Conservation (phyloP, 2,329 filamentous ascomycete genomes). For the Trichophyton rubrum region DNA sequence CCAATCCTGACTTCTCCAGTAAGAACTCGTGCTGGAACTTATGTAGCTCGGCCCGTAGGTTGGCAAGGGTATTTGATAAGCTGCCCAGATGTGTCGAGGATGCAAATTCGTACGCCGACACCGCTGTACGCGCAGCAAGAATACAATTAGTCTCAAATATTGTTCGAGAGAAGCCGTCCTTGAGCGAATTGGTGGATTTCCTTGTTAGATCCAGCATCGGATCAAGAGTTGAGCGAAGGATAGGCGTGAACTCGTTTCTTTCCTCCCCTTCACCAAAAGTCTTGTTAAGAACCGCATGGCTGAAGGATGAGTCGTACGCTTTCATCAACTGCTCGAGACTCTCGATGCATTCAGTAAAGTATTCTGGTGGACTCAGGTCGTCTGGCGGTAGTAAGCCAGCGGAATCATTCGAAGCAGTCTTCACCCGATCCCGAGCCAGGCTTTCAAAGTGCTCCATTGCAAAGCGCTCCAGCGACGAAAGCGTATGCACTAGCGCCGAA, state of each 20-base stretch:
- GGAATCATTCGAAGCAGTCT: slow-evolving; percentile 56
- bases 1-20: slow-evolving; percentile 60
- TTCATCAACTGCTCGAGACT: slow-evolving; percentile 68
- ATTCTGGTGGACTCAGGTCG: slow-evolving; percentile 67
- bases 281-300: slow-evolving; percentile 30
- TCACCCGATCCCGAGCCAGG: slow-evolving; percentile 59
- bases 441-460: slow-evolving; percentile 72
- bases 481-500: slow-evolving; percentile 56
- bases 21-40: slow-evolving; percentile 62
- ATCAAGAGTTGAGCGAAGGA: slow-evolving; percentile 68
- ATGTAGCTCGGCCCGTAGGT: slow-evolving; percentile 41
- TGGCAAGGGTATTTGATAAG: slow-evolving; percentile 42
- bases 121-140: slow-evolving; percentile 27
- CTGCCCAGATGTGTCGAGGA: slow-evolving; percentile 44
- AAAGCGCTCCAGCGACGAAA: slow-evolving; percentile 58
- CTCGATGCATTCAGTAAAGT: slow-evolving; percentile 67
- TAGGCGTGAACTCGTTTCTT: slow-evolving; percentile 58
- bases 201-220: slow-evolving; percentile 61
- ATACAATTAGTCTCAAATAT: slow-evolving; percentile 39
- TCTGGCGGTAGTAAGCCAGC: slow-evolving; percentile 57
- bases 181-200: slow-evolving; percentile 38
- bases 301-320: slow-evolving; percentile 72
- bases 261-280: slow-evolving; percentile 47
- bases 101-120: slow-evolving; percentile 46
- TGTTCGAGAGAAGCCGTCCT: slow-evolving; percentile 33